Evolutionary conservation across 495 filamentous ascomycete genomes (phyloP), one percentile per base, ranked within the genome.

Genomic region (Podospora pseudocomata): DNA sequence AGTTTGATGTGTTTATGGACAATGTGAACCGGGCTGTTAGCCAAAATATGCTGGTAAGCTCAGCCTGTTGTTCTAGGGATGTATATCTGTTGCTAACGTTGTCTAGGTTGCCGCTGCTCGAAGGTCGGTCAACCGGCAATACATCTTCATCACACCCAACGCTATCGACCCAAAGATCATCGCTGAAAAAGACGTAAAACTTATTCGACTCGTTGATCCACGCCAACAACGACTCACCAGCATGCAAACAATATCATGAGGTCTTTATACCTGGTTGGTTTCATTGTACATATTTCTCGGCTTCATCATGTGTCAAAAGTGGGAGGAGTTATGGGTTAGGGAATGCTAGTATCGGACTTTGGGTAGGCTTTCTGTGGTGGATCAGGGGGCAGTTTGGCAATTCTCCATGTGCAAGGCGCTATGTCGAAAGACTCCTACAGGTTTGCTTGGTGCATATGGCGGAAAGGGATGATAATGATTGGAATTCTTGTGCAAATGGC

Each of bases 1-100:
- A 99, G 80, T 99, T 97, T 74, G 95, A 99, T 80, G 95, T 99
- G 55, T 99, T 96, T 81, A 99, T 99, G 95, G 95, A 99, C 73
- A 91, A 88, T 70, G 92, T 97, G 66, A 99, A 99, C 77, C 87
- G 95, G 58, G 93, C 92, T 64, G 91, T 96, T 72, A 94, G 91
- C 72, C 96, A 96, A 70, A 90, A 91, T 69, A 94, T 98, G 92
- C 94, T 99, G 73, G 92, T 93, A 82, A 80, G 88, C 81, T 32
- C 64, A 11, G 0, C 55, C n/a, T 63, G 20, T 54, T 63, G 5
- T 32, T 59, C 5, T 16, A 2, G 19, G 5, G 23, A 20, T 27
- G 6, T 15, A 13, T 9, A 3, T 56, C 59, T 32, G 27, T 18
- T 18, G 56, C 63, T 65, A 23, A 65, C 58, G 53, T 20, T 23